Percentiles rank a stretch among this genome's conserved stretches.
Evolutionary conservation across 306 rosid genomes (phyloP).

Genomic region (Albizia julibrissin): DNA sequence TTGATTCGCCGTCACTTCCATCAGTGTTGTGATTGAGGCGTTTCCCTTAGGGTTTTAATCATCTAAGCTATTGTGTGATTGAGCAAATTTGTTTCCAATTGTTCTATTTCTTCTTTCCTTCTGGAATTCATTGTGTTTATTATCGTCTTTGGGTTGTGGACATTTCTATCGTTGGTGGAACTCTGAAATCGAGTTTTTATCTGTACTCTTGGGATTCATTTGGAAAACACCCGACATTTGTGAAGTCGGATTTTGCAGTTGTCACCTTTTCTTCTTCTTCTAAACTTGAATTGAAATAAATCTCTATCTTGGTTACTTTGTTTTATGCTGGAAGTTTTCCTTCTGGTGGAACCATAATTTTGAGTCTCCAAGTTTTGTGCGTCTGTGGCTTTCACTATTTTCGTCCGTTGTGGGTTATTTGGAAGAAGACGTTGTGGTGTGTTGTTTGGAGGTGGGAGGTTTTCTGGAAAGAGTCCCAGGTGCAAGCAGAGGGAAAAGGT

Average conservation of each 20-base stretch:
- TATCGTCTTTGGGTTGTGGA: constrained; percentile 17
- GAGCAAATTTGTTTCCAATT: background rate
- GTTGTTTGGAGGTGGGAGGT: no score
- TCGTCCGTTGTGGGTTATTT: constrained; percentile 7
- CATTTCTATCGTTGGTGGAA: background rate
- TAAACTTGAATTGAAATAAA: constrained; percentile 19
- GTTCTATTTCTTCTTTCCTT: constrained; percentile 1
- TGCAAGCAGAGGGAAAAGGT: constrained; percentile 39
- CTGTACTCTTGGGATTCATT: constrained; percentile 32
- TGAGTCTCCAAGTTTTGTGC: constrained; percentile 11
- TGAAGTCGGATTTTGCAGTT: constrained; percentile 30
- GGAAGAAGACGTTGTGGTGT: no score
- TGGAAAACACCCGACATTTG: constrained; percentile 26
- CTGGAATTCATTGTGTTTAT: constrained; percentile 47
- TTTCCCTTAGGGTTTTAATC: constrained; percentile 55
- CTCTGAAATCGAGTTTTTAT: constrained; percentile 16
- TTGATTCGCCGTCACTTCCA: constrained; percentile 59
- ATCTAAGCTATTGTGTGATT: constrained; percentile 32
- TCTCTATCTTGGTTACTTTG: constrained; percentile 34
- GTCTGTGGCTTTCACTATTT: constrained; percentile 32
- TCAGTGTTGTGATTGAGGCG: constrained; percentile 48
- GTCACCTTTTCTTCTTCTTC: background rate
- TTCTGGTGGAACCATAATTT: constrained; percentile 10
- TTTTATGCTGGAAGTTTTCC: constrained; percentile 31
- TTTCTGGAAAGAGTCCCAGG: background rate